Evolutionary conservation across 2,329 filamentous ascomycete genomes (phyloP).

Genomic region (Phaeoacremonium minimum): DNA sequence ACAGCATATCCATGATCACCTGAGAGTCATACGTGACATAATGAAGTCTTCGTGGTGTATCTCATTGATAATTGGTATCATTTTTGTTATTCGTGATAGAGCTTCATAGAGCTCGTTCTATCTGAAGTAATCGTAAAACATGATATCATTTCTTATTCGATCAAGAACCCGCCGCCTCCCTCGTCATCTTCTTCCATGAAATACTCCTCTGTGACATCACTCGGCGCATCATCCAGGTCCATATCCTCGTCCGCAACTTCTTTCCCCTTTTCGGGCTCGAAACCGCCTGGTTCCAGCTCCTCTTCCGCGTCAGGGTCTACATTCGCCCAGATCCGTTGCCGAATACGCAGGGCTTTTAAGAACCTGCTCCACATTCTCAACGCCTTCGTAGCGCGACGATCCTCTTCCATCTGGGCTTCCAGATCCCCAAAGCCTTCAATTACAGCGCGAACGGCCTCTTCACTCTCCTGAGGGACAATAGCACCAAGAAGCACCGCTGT

Average conservation of each 20-base stretch:
- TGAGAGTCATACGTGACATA: no score
- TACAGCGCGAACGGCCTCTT: slow-evolving; percentile 67
- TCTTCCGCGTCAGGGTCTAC: slow-evolving; percentile 43
- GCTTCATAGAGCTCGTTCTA: no score
- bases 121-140: no score
- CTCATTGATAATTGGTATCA: no score
- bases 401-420: slow-evolving; percentile 57
- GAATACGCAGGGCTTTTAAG: slow-evolving; percentile 71
- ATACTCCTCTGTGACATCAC: slow-evolving; percentile 22
- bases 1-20: no score
- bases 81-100: no score
- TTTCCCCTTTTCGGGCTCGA: background rate
- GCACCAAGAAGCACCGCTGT: slow-evolving; percentile 78
- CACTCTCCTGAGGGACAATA: slow-evolving; percentile 68
- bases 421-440: slow-evolving; percentile 65
- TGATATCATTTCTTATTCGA: no score
- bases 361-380: slow-evolving; percentile 72
- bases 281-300: slow-evolving; percentile 20
- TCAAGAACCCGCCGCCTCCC: slow-evolving; percentile 22
- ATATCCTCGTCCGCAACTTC: slow-evolving; percentile 3
- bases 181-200: slow-evolving; percentile 22
- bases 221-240: slow-evolving; percentile 10
- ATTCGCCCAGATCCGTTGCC: slow-evolving; percentile 64
- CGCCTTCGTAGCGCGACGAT: slow-evolving; percentile 57
- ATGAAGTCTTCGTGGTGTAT: no score